Evolutionary conservation across 2,329 filamentous ascomycete species (phyloP), one percentile per base, ranked within the genome.

Genomic region (Cephalotrichum gorgonifer): DNA sequence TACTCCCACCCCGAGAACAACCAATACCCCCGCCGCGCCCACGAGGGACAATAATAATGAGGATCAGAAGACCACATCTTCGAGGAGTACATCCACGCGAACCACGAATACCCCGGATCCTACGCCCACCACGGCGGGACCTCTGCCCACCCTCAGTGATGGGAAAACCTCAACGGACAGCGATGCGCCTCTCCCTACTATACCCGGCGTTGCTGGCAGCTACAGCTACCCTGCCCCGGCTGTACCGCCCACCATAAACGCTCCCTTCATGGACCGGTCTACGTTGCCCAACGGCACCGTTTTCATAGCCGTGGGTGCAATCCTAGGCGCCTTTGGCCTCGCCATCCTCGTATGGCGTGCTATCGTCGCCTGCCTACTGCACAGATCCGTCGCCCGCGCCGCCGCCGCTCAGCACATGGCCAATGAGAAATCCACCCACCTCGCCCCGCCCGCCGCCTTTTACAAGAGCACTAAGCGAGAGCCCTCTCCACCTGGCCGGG

Each of bases 221-320:
- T 70, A 70, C 54, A 78, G 79, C 22, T 86, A 85, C 54, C 86
- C 90, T 5, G 69, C 85, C 1, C 74, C 88, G 4, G 77, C 81
- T 25, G 83, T 97, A 3, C 93, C 93, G 7, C 86, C 89, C 25
- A 95, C 87, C 3, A 75, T 78, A 35, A 79, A 85, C 60, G 93
- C 93, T 5, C 89, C 91, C 15, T 98, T 88, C 63, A 95, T 97
- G 88, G 84, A 90, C 61, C 82, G 84, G 59, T 94, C 89, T 1
- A 83, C 69, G 48, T 74, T 90, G 11, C 93, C 93, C 2, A 86
- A 97, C 60, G 93, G 93, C 49, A 96, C 91, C 4, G 85, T 98
- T 51, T 98, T 98, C 70, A 98, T 98, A 58, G 85, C 83, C 22
- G 93, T 97, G 1, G 93, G 93, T 43, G 86, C 89, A 25, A 84